Evolutionary conservation across 2,329 filamentous ascomycete species (phyloP), one percentile per base, ranked within the genome.

Genomic region (Ophiostoma himal-ulmi): DNA sequence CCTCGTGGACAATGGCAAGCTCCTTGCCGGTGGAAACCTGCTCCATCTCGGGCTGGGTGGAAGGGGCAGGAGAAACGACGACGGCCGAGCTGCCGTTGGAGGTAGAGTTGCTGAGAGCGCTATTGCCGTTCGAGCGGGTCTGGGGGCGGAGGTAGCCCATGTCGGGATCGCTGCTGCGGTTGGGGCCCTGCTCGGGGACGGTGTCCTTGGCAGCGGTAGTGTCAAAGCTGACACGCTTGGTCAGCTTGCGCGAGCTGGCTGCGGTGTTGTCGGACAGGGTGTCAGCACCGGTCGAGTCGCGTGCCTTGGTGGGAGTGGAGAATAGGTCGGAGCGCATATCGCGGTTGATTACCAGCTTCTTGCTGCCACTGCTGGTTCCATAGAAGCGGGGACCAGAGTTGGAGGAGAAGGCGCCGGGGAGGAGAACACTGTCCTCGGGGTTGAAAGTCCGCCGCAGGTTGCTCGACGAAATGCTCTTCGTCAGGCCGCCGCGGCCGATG

Each of bases 201-300:
- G 52, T 78, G 52, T 82, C 83, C 71, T 80, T 80, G 41, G 80
- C 70, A 41, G 83, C 85, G 75, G 85, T 86, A 4, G 89, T 88
- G 77, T 97, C 93, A 76, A 98, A 99, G 81, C 93, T 97, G 69
- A 99, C 95, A 69, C 91, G 89, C 83, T 97, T 97, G 74, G 90
- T 89, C 57, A 91, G 80, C 76, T 89, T 89, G 69, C 84, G 82
- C 82, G 78, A 73, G 79, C 62, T 66, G 78, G 71, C 62, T 79
- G 14, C 69, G 22, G 57, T 75, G 17, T 84, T 84, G 26, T 77
- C 75, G 1, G 76, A 73, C 0, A 69, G 37, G 1, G 66, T n/a
- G 1, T 68, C 39, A 10, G 20, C 36, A 13, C 36, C 37, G 60
- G n/a, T 44, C 7, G 60, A 22, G 20, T 79, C 76, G 75, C 82